Conservation (phyloP, 2,329 filamentous ascomycete species). For the Aspergillus floridensis region DNA sequence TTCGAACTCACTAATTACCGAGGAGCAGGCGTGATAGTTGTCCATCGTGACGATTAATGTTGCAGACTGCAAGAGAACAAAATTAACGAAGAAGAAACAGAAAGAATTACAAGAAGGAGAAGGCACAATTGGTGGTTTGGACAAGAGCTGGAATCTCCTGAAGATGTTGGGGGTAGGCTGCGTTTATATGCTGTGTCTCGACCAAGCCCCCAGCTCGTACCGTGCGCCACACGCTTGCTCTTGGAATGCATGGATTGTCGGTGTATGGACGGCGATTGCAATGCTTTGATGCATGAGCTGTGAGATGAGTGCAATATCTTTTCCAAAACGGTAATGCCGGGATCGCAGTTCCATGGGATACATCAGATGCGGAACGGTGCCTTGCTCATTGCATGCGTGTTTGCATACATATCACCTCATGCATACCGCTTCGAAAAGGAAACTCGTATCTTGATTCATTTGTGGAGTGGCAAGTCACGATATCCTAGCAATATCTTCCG, state of each 20-base stretch:
- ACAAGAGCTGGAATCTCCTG: neutral
- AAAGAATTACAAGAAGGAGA: neutral
- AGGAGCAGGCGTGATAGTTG: neutral
- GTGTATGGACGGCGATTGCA: neutral
- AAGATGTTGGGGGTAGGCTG: neutral
- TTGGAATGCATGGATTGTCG: neutral
- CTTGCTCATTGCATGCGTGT: neutral
- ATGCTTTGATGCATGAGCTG: neutral
- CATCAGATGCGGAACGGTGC: neutral
- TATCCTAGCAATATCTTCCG: neutral
- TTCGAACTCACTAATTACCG: neutral
- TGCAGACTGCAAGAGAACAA: neutral
- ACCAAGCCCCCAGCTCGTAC: neutral
- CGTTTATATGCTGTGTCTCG: neutral
- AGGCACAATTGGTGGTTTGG: neutral
- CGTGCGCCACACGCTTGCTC: neutral
- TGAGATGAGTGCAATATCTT: neutral
- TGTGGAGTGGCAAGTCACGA: neutral
- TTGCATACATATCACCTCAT: slow-evolving; percentile 1
- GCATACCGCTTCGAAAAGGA: neutral
- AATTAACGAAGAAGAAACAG: neutral
- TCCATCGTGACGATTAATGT: neutral
- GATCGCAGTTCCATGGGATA: neutral
- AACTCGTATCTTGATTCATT: neutral
- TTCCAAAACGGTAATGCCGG: neutral